A percentile compares a stretch with the other conserved stretches of the same genome.
These are phyloP conservation scores for Russula lepida DNA, from an alignment of 768 basidiomycete species.

Conservation along the genomic window DNA sequence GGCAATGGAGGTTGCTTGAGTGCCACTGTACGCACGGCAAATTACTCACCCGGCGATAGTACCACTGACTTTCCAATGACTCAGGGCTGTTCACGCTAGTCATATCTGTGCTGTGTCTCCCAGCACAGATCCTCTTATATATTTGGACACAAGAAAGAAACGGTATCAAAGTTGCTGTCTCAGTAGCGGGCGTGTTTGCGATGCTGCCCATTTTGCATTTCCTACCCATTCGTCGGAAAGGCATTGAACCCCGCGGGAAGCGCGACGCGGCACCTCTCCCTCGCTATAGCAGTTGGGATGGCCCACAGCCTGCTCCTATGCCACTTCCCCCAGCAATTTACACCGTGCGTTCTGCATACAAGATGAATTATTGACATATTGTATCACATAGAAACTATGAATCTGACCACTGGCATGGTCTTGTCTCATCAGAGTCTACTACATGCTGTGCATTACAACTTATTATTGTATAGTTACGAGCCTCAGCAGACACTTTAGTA, in stretches of 20 bases:
- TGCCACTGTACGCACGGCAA: constrained; percentile 6
- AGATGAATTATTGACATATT: background rate
- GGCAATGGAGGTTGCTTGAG: constrained; percentile 8
- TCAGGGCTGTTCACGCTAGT: constrained; percentile 10
- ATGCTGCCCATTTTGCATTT: constrained; percentile 16
- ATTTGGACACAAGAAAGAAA: constrained; percentile 10
- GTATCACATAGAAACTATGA: background rate
- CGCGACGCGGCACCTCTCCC: background rate
- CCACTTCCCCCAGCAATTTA: background rate
- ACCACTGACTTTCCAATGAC: background rate
- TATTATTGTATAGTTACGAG: background rate
- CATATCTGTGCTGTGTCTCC: constrained; percentile 10
- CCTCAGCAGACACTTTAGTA: background rate
- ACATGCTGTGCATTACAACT: too few relatives aligned
- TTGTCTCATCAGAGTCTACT: too few relatives aligned
- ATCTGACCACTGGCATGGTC: background rate
- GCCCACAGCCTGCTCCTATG: background rate
- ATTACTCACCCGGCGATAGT: too few relatives aligned
- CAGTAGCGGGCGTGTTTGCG: constrained; percentile 1
- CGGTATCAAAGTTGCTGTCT: background rate
- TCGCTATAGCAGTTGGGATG: background rate
- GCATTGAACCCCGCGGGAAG: background rate
- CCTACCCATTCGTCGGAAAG: background rate
- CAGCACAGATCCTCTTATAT: constrained; percentile 11
- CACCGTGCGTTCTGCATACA: background rate